phyloP scores from a whole-genome alignment of 2,329 filamentous ascomycete species.

The Penicillium sp. region DNA sequence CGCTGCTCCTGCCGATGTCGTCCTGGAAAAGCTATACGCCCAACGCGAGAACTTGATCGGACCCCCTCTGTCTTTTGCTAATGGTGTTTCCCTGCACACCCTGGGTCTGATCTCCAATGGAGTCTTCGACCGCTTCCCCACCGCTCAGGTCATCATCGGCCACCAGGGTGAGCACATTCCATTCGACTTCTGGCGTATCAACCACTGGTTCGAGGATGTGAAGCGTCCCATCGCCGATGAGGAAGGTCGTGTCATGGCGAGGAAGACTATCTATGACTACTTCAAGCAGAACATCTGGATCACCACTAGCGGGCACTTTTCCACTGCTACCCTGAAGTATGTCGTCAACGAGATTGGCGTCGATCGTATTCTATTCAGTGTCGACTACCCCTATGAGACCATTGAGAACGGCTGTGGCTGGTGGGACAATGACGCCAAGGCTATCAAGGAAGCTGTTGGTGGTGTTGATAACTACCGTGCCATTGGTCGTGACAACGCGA shows the following conservation, averaged over 20 bases:
- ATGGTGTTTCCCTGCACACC: constrained; percentile 60
- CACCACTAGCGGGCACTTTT: constrained; percentile 38
- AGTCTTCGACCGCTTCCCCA: constrained; percentile 52
- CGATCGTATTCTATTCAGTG: constrained; percentile 34
- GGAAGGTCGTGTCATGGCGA: constrained; percentile 23
- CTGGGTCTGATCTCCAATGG: constrained; percentile 55
- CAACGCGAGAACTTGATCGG: constrained; percentile 60
- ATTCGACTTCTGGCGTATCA: constrained; percentile 52
- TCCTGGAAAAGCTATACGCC: constrained; percentile 57
- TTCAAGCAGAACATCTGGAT: constrained; percentile 37
- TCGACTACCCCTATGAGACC: constrained; percentile 34
- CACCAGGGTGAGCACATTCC: constrained; percentile 53
- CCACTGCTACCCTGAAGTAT: constrained; percentile 31
- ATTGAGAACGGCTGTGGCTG: constrained; percentile 39
- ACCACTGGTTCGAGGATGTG: constrained; percentile 29
- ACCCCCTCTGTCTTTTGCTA: constrained; percentile 57
- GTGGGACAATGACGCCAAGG: constrained; percentile 30
- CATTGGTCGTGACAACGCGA: constrained; percentile 45
- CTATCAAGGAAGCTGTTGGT: constrained; percentile 9
- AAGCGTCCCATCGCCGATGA: constrained; percentile 22
- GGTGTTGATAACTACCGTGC: constrained; percentile 35
- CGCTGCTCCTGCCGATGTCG: constrained; percentile 53
- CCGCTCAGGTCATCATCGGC: constrained; percentile 50
- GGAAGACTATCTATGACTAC: constrained; percentile 36
- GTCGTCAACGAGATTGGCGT: constrained; percentile 28